Evolutionary conservation across 495 filamentous ascomycete genomes (phyloP).

Genomic region (Tuber magnatum): DNA sequence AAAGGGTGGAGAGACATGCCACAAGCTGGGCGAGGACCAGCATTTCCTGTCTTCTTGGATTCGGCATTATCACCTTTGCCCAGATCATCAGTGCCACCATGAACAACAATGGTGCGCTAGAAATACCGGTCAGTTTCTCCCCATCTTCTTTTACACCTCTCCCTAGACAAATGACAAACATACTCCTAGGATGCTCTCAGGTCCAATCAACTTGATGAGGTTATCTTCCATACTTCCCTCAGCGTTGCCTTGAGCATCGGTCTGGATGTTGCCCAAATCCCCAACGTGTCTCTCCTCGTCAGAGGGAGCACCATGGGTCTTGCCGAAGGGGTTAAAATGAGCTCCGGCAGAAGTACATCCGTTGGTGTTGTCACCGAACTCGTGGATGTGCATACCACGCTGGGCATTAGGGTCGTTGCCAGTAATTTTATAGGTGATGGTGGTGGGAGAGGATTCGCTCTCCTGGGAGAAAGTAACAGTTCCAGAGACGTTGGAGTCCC

Average conservation of each 20-base stretch:
- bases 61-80: slow-evolving; percentile 82
- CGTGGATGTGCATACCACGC: slow-evolving; percentile 96
- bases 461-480: slow-evolving; percentile 92
- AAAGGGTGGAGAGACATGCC: slow-evolving; percentile 50
- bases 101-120: slow-evolving; percentile 88
- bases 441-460: slow-evolving; percentile 70
- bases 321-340: slow-evolving; percentile 93
- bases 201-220: slow-evolving; percentile 86
- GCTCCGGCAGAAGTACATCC: slow-evolving; percentile 96
- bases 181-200: slow-evolving; percentile 92
- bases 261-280: slow-evolving; percentile 94
- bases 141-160: neutral
- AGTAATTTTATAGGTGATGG: slow-evolving; percentile 81
- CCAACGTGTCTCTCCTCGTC: slow-evolving; percentile 87
- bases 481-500: slow-evolving; percentile 87
- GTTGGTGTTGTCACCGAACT: slow-evolving; percentile 99
- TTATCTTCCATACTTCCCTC: slow-evolving; percentile 67
- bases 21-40: slow-evolving; percentile 84
- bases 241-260: slow-evolving; percentile 81
- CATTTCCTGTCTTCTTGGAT: slow-evolving; percentile 96
- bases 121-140: slow-evolving; percentile 23
- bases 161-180: slow-evolving; percentile 40
- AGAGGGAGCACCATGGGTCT: slow-evolving; percentile 79
- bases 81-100: slow-evolving; percentile 90
- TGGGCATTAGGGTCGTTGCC: slow-evolving; percentile 90